Evolutionary conservation across 345 rosid species (phyloP), one percentile per base, ranked within the genome.

Genomic region (Gossypium mustelinum): DNA sequence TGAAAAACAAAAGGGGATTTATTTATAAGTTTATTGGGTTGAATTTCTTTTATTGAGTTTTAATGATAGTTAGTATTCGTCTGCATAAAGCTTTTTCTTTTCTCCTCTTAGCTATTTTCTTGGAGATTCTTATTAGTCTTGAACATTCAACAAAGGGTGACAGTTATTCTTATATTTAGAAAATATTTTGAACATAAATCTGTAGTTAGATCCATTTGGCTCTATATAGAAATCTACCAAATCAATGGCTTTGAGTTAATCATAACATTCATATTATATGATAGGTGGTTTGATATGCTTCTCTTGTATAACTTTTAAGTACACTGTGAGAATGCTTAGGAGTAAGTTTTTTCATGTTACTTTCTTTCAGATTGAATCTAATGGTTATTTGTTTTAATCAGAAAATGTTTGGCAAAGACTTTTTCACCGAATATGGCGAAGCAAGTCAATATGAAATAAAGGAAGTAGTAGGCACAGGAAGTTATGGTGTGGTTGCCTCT

Each of bases 401-500:
- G 84, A 83, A 73, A 70, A 94, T 95, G 97, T 85, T 87, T 79
- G 98, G 84, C 87, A 93, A 84, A 77, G 97, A 92, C 75, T 95
- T 93, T 76, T 90, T 95, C 88, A 93, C 99, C 16, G 99, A 93
- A 76, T 95, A 90, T 44, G 97, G 99, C 17, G 99, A 95, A 82
- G 98, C 99, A 22, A 95, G 89, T 77, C 98, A 89, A 79, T 95
- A 95, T 66, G 92, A 95, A 81, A 91, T 95, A 73, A 89, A 85
- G 74, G 99, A 95, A 86, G 97, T 93, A 20, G 88, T 95, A 0
- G 99, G 99, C 2, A 95, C 84, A 82, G 99, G 99, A 81, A 95
- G 99, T 87, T 95, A 95, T 69, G 99, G 99, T 8, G 90, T 93
- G 48, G 99, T 95, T 58, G 99, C 98, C 1, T 95, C 98, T 4